Evolutionary conservation across 2,329 filamentous ascomycete species (phyloP), one percentile per base, ranked within the genome.

Genomic region (Apiospora saccharicola): DNA sequence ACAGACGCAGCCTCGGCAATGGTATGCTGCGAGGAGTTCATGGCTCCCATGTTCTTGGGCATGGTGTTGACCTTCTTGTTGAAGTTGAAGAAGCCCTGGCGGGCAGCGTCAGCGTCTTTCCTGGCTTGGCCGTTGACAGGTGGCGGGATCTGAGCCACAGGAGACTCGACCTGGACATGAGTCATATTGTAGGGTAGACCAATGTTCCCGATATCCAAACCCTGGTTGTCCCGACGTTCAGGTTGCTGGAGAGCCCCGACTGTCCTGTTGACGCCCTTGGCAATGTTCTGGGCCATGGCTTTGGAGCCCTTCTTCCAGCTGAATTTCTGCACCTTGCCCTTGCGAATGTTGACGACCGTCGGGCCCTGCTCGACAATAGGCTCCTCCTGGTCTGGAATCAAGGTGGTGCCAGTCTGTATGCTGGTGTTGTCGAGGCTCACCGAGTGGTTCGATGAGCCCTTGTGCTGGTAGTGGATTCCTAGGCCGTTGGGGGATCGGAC

Each of bases 261-360:
- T 7, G 95, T 95, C 71, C 95, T 94, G 82, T 97, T 98, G 81
- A 98, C 91, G 70, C 95, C 95, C 85, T 98, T 98, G 74, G 93
- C 93, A 70, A 98, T 93, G 79, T 95, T 96, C 82, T 98, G 97
- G 41, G 95, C 95, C 77, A 98, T 92, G 71, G 94, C 95, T 83
- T 97, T 96, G 51, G 94, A 94, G 51, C 95, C 95, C 86, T 97
- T 98, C 88, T 98, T 98, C 95, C 96, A 98, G 84, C 98, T 98
- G 84, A 98, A 98, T 82, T 98, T 98, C 85, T 95, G 97, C 71
- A 93, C 91, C 80, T 98, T 95, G 43, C 93, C 95, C 84, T 98
- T 98, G 78, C 95, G 91, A 74, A 98, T 97, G 78, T 96, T 97
- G 73, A 98, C 93, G 46, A 98, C 93, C 73, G 97, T 96, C n/a